Base-by-base conservation (phyloP, 148 eudicot species). In the Spergularia bocconei region DNA sequence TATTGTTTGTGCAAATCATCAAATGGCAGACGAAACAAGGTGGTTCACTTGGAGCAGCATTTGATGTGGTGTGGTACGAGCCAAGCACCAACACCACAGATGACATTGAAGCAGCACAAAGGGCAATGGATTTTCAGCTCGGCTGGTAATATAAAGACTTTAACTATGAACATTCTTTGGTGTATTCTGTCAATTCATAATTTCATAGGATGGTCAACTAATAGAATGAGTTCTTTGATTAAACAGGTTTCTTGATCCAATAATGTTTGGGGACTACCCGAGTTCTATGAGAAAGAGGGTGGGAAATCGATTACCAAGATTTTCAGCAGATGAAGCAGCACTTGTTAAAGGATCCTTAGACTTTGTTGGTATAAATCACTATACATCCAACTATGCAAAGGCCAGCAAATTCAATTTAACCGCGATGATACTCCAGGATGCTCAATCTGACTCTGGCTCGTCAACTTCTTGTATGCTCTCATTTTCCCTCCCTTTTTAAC, bases 341-440 rank as follows among this genome's bases (percentile, higher is more conserved):
- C 86, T 83, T 70, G 62, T 90, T 1, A 94, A 91, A 78, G 98
- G 96, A 59, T 86, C 97, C 0, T 55, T 87, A 39, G 97, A 94
- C 74, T 94, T 91, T 74, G 90, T 94, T 11, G 98, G 98, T 29
- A 88, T 94, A 71, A 94, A 94, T 79, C 98, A 94, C 73, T 94
- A 94, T 75, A 94, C 97, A 1, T 88, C 98, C 5, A 88, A 86
- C 85, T 94, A 86, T 59, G 92, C 88, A 66, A 76, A 52, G 66
- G 38, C 82, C 29, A 85, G 88, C 76, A 68, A 66, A 39, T 77
- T 90, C 12, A 76, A 84, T 74, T 19, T 90, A 8, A 67, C 83
- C 39, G 88, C 87, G 1, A 25, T 73, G 41, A 54, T 91, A 3
- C 84, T 90, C 61, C 85, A 90, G 8, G 96, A 91, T 77, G 64